A percentile compares a stretch with the other conserved stretches of the same genome.
Evolutionary conservation across 768 basidiomycete genomes (phyloP).

Genomic region (Hypholoma fasciculare): DNA sequence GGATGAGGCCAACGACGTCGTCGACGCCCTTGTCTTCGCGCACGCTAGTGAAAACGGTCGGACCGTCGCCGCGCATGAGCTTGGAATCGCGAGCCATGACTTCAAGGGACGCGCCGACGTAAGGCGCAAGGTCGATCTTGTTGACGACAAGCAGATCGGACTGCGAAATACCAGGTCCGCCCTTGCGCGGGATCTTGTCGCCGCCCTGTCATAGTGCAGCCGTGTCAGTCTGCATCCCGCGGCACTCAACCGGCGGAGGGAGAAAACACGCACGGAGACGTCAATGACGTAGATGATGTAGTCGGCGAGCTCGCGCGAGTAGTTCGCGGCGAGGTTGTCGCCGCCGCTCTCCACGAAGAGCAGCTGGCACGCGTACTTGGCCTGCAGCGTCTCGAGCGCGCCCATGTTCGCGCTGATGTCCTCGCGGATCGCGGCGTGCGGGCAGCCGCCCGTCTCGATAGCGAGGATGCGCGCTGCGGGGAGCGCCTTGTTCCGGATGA

Average conservation of each 20-base stretch:
- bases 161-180: constrained; percentile 95
- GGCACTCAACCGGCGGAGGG: background rate
- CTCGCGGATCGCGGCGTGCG: constrained; percentile 97
- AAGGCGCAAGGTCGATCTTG: constrained; percentile 94
- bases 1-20: constrained; percentile 77
- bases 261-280: constrained; percentile 55
- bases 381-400: constrained; percentile 92
- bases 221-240: background rate
- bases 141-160: constrained; percentile 95
- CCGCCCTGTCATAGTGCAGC: constrained; percentile 60
- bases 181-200: constrained; percentile 98
- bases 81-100: constrained; percentile 95
- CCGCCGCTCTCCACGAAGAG: constrained; percentile 96
- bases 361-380: constrained; percentile 85
- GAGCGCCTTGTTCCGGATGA: constrained; percentile 90
- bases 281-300: constrained; percentile 96
- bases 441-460: constrained; percentile 98
- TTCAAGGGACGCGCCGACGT: constrained; percentile 90
- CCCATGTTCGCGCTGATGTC: constrained; percentile 98
- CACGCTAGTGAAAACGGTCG: constrained; percentile 89
- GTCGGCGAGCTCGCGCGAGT: constrained; percentile 94
- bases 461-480: constrained; percentile 85
- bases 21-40: constrained; percentile 77
- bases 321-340: constrained; percentile 96
- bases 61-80: constrained; percentile 92